Evolutionary conservation across 306 rosid genomes (phyloP).

Genomic region (Vachellia collinsii): DNA sequence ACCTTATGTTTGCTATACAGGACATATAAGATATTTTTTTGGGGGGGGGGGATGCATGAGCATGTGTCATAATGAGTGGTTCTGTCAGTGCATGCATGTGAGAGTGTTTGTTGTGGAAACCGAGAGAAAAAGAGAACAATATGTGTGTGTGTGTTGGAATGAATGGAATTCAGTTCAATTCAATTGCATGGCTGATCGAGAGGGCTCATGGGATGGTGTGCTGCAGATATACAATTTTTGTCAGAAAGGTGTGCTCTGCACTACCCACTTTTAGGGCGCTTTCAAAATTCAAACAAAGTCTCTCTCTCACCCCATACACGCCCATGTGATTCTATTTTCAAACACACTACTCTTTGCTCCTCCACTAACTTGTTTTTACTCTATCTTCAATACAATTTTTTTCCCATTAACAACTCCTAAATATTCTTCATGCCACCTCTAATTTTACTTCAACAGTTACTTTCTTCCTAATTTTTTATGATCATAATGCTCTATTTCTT

Average conservation of each 20-base stretch:
- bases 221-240: conserved; percentile 35
- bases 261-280: conserved; percentile 46
- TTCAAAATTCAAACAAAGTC: conserved; percentile 10
- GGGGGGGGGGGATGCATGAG: conserved; percentile 57
- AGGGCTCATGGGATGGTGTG: conserved; percentile 30
- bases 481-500: not conserved
- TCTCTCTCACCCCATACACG: not conserved
- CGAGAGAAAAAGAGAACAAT: conserved; percentile 41
- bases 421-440: too few relatives aligned
- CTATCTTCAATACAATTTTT: not conserved
- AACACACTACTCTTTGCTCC: conserved; percentile 30
- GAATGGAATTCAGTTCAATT: not conserved
- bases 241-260: conserved; percentile 60
- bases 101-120: conserved; percentile 50
- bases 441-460: too few relatives aligned
- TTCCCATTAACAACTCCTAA: too few relatives aligned
- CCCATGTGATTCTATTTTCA: conserved; percentile 52
- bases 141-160: not conserved
- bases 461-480: too few relatives aligned
- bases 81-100: conserved; percentile 91
- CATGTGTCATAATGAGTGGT: conserved; percentile 83
- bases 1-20: not conserved
- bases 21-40: not conserved
- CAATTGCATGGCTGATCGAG: conserved; percentile 57
- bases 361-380: conserved; percentile 40